Base-by-base conservation (phyloP, 2,329 filamentous ascomycete genomes). In the Clarireedia monteithiana region DNA sequence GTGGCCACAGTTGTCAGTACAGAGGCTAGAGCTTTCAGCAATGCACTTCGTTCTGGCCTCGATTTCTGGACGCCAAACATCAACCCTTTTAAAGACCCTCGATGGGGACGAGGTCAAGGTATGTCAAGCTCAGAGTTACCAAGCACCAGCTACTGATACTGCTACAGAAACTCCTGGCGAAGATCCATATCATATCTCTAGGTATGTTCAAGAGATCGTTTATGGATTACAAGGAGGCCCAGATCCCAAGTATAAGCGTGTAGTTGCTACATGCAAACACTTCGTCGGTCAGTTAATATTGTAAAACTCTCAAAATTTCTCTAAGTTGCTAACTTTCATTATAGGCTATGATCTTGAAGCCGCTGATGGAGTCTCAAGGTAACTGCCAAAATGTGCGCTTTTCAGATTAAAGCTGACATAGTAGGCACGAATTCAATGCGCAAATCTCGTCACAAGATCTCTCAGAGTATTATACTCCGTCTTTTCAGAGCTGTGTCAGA, bases 31-130 rank as follows among this genome's bases (percentile, higher is more conserved):
- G 83, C 84, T 0, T 88, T 85, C 65, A 82, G 75, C 63, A 88
- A 88, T 62, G 76, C 67, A 5, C 80, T 78, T 4, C 71, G 75
- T 12, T 77, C 76, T 2, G 79, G 79, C 0, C 65, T 82, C 14
- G 76, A 84, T 65, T 83, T 75, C 64, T 86, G 81, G 78, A 83
- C 84, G 0, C 84, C 84, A 0, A 86, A 86, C 63, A 83, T 87
- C 67, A 86, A 86, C 62, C 76, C 80, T 0, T 86, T 80, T 70
- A 77, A 77, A 40, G 82, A 85, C 63, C 82, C 83, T 0, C 72
- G 83, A 27, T 84, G 82, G 82, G 82, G 82, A 1, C 72, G 82
- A 6, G 82, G 82, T 0, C 75, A 78, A 34, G 30, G 30, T 34
- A 34, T 34, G 30, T 34, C 30, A 34, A 34, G 30, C 10, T 34